Conservation (phyloP, 495 filamentous ascomycete genomes). For the Hypoxylon lienhwacheense region DNA sequence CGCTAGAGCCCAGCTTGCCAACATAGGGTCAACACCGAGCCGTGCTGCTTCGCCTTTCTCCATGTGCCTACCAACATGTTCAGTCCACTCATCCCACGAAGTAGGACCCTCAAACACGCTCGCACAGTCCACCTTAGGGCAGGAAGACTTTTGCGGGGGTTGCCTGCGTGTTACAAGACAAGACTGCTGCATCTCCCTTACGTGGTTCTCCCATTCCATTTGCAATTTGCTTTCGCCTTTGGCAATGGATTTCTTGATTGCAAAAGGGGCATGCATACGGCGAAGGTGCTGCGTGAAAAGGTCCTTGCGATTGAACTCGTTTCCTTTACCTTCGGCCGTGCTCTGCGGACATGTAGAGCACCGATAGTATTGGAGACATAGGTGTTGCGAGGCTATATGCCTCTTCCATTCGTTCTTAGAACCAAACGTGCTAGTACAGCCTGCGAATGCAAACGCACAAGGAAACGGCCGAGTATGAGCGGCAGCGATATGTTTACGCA, state of each 20-base stretch:
- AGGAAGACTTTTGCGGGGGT: constrained; percentile 68
- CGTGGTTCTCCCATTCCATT: constrained; percentile 57
- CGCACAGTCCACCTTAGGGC: constrained; percentile 68
- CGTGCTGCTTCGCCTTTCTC: constrained; percentile 62
- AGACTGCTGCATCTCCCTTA: constrained; percentile 62
- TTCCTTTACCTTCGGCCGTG: constrained; percentile 59
- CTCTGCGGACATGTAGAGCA: constrained; percentile 74
- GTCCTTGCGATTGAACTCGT: constrained; percentile 85
- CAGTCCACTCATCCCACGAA: constrained; percentile 86
- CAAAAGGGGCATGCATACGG: constrained; percentile 78
- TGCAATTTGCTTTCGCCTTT: constrained; percentile 57
- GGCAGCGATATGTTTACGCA: constrained; percentile 62
- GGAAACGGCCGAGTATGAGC: constrained; percentile 72
- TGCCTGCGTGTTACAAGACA: constrained; percentile 70
- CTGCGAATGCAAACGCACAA: constrained; percentile 82
- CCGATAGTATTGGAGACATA: constrained; percentile 80
- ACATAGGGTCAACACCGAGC: constrained; percentile 53
- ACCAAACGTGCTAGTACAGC: constrained; percentile 81
- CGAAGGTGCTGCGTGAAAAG: constrained; percentile 92
- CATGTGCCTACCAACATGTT: constrained; percentile 90
- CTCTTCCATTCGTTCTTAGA: constrained; percentile 98
- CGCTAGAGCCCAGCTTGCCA: constrained; percentile 60
- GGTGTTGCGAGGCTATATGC: constrained; percentile 85
- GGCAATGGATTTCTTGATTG: constrained; percentile 51
- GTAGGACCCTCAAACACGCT: constrained; percentile 67